These are phyloP conservation scores for Lasiosphaeria ovina DNA, from an alignment of 495 filamentous ascomycete species.

Conservation along the genomic window DNA sequence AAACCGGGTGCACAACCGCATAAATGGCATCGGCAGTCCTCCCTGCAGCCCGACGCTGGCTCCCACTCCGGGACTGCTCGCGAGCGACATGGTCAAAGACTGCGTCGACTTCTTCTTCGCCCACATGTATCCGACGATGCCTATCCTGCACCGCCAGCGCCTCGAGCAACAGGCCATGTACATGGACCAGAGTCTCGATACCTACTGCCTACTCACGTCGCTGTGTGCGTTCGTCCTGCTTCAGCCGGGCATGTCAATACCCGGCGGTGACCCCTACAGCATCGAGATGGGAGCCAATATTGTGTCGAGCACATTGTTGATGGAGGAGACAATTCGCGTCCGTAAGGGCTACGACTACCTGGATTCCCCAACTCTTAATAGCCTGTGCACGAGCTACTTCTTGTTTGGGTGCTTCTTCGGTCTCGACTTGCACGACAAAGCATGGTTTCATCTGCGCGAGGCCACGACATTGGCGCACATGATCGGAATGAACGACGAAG, in stretches of 20 bases:
- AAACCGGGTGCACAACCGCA: slow-evolving; percentile 46
- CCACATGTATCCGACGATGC: slow-evolving; percentile 80
- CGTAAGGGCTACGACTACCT: slow-evolving; percentile 73
- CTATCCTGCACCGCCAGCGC: slow-evolving; percentile 68
- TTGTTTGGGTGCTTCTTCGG: slow-evolving; percentile 74
- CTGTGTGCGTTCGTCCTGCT: slow-evolving; percentile 84
- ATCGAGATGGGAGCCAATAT: slow-evolving; percentile 54
- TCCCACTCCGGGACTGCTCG: slow-evolving; percentile 57
- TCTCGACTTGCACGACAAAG: slow-evolving; percentile 67
- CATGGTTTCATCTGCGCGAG: slow-evolving; percentile 72
- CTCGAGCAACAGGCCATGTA: slow-evolving; percentile 63
- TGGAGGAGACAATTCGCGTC: slow-evolving; percentile 74
- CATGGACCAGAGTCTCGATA: slow-evolving; percentile 64
- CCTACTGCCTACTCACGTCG: slow-evolving; percentile 76
- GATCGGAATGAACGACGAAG: slow-evolving; percentile 61
- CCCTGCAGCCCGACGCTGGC: slow-evolving; percentile 44
- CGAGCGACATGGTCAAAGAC: slow-evolving; percentile 58
- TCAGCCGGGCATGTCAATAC: slow-evolving; percentile 70
- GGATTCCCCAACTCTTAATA: slow-evolving; percentile 65
- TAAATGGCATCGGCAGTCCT: slow-evolving; percentile 43
- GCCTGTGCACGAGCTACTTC: slow-evolving; percentile 75
- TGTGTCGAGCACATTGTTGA: slow-evolving; percentile 58
- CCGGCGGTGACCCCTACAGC: slow-evolving; percentile 49
- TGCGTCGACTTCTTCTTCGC: slow-evolving; percentile 84
- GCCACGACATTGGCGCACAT: slow-evolving; percentile 62